Evolutionary conservation across 1,139 yeast genomes (phyloP).

Genomic region (Blastobotrys buckinghamii): DNA sequence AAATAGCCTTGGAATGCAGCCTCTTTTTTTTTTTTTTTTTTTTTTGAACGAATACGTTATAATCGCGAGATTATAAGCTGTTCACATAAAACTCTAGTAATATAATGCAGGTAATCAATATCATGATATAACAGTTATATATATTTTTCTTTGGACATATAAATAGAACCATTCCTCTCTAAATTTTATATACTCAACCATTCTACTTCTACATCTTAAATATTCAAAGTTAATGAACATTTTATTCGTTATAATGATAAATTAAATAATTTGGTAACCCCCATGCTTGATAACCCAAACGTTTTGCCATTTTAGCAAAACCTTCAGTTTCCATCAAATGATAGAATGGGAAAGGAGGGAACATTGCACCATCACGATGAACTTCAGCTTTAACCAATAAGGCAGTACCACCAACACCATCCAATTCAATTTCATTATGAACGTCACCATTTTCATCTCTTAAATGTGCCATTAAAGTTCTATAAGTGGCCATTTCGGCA

Average conservation of each 20-base stretch:
- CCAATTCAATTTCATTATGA: conserved; percentile 62
- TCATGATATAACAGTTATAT: too few species aligned
- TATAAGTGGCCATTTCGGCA: conserved; percentile 84
- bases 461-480: conserved; percentile 92
- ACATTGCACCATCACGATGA: conserved; percentile 98
- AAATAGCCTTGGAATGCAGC: background rate
- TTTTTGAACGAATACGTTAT: too few species aligned
- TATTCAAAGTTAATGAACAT: too few species aligned
- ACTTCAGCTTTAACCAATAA: conserved; percentile 94
- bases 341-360: conserved; percentile 96
- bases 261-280: conserved; percentile 95
- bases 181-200: too few species aligned
- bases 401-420: conserved; percentile 97
- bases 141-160: too few species aligned
- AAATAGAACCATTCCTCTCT: too few species aligned
- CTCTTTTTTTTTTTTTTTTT: too few species aligned
- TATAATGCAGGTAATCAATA: too few species aligned
- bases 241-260: conserved; percentile 46
- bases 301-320: conserved; percentile 94
- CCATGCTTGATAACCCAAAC: conserved; percentile 83
- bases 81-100: too few species aligned
- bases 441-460: conserved; percentile 60
- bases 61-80: too few species aligned
- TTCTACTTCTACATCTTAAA: too few species aligned
- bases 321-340: conserved; percentile 97